Base-by-base conservation (phyloP, 1,284 basidiomycete species). In the Laetiporus sulphureus region DNA sequence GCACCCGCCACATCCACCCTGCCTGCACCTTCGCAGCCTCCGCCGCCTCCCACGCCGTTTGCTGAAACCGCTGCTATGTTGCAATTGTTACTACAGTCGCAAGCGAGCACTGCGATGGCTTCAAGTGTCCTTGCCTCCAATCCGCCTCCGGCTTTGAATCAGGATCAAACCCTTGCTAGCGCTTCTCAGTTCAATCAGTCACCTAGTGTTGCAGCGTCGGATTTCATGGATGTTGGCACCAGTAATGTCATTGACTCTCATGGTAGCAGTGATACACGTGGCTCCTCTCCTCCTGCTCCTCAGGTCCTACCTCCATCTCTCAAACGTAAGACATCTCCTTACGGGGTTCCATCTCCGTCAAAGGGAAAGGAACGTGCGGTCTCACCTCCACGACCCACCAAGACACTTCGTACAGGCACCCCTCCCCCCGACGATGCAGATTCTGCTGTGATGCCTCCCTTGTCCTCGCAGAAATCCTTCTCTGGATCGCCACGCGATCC, bases 291-390 rank as follows among this genome's bases (percentile, higher is more conserved):
- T 2, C 24, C 40, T 16, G 34, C 34, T 23, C 27, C 34, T 8
- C 21, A 22, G 2, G 23, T 18, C 6, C 30, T 30, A 29, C 29
- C 39, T 15, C 31, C 32, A 10, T 34, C 40, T 11, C 8, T 20
- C 13, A 46, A 46, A 19, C 38, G 41, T 5, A 38, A 41, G 18
- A 22, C 19, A 15, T 41, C 44, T 6, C 23, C 16, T 11, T 18
- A 13, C 6, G 29, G n/a, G 4, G 16, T 13, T 11, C 20, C 38
- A 8, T 38, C 36, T 31, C 30, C 45, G 5, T 33, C 16, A 6
- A 47, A 47, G 30, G 42, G 46, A n/a, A 47, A 47, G 19, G 46
- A 25, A 15, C 46, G 42, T 16, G 46, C 36, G 12, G 36, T 24
- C 21, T 45, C 48, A 24, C 42, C 27, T 2, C 25, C 25, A 27